phyloP scores from a whole-genome alignment of 2,329 filamentous ascomycete species.

The Talaromyces sp. region DNA sequence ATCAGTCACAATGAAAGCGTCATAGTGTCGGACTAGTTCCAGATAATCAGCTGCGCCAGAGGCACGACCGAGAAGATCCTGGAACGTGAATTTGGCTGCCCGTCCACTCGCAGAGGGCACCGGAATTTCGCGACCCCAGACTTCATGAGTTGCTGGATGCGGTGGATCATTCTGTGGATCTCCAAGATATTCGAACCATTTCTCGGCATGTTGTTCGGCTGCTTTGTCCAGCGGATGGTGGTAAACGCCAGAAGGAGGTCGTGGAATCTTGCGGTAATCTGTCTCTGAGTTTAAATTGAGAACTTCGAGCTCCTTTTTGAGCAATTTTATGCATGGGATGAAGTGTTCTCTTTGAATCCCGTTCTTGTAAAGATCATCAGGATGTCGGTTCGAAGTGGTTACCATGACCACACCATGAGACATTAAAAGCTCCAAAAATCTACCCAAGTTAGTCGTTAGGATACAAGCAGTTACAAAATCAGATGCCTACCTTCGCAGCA shows the following conservation, averaged over 20 bases:
- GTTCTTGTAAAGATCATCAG: conserved; percentile 95
- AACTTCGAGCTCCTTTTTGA: conserved; percentile 78
- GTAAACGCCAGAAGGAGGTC: conserved; percentile 90
- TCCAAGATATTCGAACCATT: conserved; percentile 94
- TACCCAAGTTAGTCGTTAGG: conserved; percentile 21
- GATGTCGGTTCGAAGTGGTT: conserved; percentile 95
- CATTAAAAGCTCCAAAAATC: conserved; percentile 86
- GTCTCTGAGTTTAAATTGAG: conserved; percentile 94
- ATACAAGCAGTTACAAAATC: too few relatives aligned
- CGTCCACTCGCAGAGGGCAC: conserved; percentile 85
- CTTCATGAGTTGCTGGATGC: conserved; percentile 72
- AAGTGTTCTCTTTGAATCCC: conserved; percentile 95
- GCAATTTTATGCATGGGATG: conserved; percentile 87
- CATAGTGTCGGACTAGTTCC: conserved; percentile 83
- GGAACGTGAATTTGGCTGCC: conserved; percentile 86
- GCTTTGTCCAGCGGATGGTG: conserved; percentile 79
- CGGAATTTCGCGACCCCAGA: conserved; percentile 88
- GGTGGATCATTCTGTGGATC: conserved; percentile 73
- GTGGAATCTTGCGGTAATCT: conserved; percentile 94
- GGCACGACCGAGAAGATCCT: conserved; percentile 83
- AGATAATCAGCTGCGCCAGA: conserved; percentile 94
- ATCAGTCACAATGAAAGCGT: conserved; percentile 87
- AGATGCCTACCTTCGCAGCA: conserved; percentile 65
- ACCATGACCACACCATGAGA: conserved; percentile 94
- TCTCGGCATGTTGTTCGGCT: conserved; percentile 76